Evolutionary conservation across 2,329 filamentous ascomycete genomes (phyloP).

Genomic region (Colletotrichum sp.): DNA sequence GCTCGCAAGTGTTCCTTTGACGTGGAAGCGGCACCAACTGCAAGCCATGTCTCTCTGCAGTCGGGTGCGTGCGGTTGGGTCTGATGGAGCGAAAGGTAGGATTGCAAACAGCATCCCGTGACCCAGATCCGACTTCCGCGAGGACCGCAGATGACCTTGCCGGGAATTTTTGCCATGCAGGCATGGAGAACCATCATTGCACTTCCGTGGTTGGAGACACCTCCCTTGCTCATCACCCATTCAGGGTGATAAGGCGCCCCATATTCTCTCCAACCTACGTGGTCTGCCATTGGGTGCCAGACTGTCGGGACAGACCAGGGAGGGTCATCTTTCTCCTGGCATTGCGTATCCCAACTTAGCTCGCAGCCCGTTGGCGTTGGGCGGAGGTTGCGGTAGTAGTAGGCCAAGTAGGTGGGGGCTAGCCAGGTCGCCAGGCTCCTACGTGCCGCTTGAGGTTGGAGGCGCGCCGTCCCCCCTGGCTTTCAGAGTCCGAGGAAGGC

Average conservation of each 20-base stretch:
- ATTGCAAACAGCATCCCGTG: not conserved
- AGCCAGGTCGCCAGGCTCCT: not conserved
- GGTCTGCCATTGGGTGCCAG: not conserved
- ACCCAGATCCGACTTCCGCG: not conserved
- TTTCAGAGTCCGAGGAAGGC: not conserved
- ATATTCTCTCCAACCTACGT: not conserved
- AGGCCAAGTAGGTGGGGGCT: not conserved
- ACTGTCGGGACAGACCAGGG: not conserved
- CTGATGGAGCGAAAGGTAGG: not conserved
- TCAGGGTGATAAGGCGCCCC: not conserved
- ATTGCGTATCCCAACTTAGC: not conserved
- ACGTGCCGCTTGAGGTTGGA: not conserved
- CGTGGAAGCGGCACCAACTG: not conserved
- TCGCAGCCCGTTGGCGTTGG: not conserved
- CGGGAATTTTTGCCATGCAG: slow-evolving; percentile 12
- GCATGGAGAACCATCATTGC: not conserved
- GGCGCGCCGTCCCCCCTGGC: not conserved
- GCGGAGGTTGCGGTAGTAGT: not conserved
- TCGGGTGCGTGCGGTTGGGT: not conserved
- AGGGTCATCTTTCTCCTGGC: not conserved
- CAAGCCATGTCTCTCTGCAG: not conserved
- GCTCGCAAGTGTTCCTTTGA: not conserved
- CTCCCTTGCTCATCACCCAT: not conserved
- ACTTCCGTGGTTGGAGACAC: not conserved
- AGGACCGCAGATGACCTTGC: not conserved